Evolutionary conservation across 176 grass and related monocot species (phyloP).

Genomic region (Lolium multiflorum): DNA sequence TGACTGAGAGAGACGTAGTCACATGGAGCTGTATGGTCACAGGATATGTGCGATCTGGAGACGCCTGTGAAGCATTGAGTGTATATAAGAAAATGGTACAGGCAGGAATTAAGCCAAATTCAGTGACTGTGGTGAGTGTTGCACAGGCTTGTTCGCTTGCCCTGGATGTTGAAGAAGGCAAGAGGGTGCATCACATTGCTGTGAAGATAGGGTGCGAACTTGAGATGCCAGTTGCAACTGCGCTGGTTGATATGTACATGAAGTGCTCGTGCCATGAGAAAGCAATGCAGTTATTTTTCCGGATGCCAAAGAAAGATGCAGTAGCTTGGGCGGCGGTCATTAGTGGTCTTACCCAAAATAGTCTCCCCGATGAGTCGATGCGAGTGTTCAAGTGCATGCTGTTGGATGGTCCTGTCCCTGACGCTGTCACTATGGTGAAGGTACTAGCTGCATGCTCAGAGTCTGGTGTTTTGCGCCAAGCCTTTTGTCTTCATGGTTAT

Average conservation of each 20-base stretch:
- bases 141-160: constrained; percentile 63
- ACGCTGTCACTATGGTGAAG: constrained; percentile 68
- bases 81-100: constrained; percentile 66
- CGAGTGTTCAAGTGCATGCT: constrained; percentile 59
- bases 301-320: constrained; percentile 72
- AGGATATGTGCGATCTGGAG: constrained; percentile 57
- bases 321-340: constrained; percentile 71
- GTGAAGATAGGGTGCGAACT: constrained; percentile 57
- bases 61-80: constrained; percentile 34
- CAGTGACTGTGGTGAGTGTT: constrained; percentile 59
- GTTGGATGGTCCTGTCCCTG: constrained; percentile 45
- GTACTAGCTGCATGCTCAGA: constrained; percentile 53
- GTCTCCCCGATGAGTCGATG: constrained; percentile 49
- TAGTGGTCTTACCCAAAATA: constrained; percentile 61
- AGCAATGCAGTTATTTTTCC: constrained; percentile 54
- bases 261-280: constrained; percentile 61
- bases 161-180: constrained; percentile 56
- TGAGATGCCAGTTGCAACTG: constrained; percentile 62
- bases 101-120: constrained; percentile 49
- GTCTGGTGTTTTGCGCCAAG: constrained; percentile 47
- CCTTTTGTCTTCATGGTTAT: constrained; percentile 57
- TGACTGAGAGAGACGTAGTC: constrained; percentile 53
- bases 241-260: constrained; percentile 83
- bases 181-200: constrained; percentile 47
- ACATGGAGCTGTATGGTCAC: constrained; percentile 75